Evolutionary conservation across 1,284 basidiomycete genomes (phyloP), one percentile per base, ranked within the genome.

Genomic region (Volvariella surrecta): DNA sequence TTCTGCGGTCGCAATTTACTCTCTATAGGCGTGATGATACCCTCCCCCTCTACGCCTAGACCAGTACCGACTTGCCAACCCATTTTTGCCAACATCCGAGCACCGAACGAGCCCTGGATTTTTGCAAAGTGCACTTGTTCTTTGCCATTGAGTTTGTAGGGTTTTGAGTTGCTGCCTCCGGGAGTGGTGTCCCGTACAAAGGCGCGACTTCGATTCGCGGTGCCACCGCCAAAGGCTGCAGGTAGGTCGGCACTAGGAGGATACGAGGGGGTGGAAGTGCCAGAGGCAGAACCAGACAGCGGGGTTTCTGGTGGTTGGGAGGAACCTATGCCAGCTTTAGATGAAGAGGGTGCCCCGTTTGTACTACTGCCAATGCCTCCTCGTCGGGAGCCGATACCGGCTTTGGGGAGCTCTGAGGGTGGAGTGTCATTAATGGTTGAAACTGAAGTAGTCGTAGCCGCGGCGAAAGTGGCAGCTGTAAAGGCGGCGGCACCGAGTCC

Each of bases 1-100:
- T 82, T 73, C 60, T 85, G 80, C 7, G 89, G 85, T 4, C 92
- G 81, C 37, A 89, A 60, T 58, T 89, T 91, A 55, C 74, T 80
- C 56, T 94, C 89, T 8, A 98, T 74, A 0, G 93, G 93, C 0
- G 85, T 82, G 3, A 92, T 81, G 45, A 95, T 93, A 54, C 93
- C 93, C 54, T 86, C 80, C 4, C 86, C 85, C 2, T 71, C 66
- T 0, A 72, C 63, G 54, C 93, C 94, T 13, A 97, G 70, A 57
- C 94, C 94, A 16, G 77, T 76, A 4, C 94, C 86, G 0, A 82
- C 68, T 56, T 83, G 71, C 93, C 94, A 98, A 10, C 94, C 93
- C 82, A 93, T 91, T 65, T 92, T 95, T 32, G 79, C 76, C n/a
- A 98, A 76, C 75, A 97, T 78, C 44, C 82, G 79, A 8, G 91